Base-by-base conservation (phyloP, 2,329 filamentous ascomycete genomes). In the Leptographium galeiforme region DNA sequence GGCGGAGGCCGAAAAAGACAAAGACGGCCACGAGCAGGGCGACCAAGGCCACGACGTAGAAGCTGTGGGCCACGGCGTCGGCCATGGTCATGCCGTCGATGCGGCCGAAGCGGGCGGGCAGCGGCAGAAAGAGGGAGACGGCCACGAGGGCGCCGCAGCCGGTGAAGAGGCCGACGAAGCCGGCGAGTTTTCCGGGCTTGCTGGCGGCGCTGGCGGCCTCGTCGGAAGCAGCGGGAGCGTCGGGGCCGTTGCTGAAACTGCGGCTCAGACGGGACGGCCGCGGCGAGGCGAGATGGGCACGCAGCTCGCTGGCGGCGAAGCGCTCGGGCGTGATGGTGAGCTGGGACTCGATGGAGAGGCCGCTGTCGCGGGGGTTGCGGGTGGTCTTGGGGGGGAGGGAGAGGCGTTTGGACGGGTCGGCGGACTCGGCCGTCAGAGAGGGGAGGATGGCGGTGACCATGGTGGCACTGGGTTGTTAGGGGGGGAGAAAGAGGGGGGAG, bases 371-470 rank as follows among this genome's bases (percentile, higher is more conserved):
- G 25, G 73, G 62, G 47, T 66, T 68, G 47, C 68, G 67, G 8
- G 65, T 58, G 13, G 66, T 63, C 60, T 72, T 72, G 38, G 61
- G 63, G 1, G 52, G 52, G 18, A 59, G 57, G 3, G 55, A 58
- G 4, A 61, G 53, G 60, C 64, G 57, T 55, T 38, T 32, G 34
- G 33, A 39, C 16, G 40, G 63, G 56, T 52, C 57, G 48, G 4
- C 58, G 41, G 63, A 69, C 36, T 79, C 77, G 57, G 77, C 76
- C 6, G 80, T 82, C 59, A 85, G 68, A 12, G 78, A 83, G 1
- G 93, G 93, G 30, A 98, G 74, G 47, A 95, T 89, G 4, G 93
- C 93, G 10, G 93, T 97, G 19, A 98, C 93, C 93, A 98, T 98
- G 1, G 93, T 97, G 14, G 89, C 78, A 6, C 78, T 81, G 53